Evolutionary conservation across 1,139 yeast species (phyloP).

Genomic region (Spathaspora sp.): DNA sequence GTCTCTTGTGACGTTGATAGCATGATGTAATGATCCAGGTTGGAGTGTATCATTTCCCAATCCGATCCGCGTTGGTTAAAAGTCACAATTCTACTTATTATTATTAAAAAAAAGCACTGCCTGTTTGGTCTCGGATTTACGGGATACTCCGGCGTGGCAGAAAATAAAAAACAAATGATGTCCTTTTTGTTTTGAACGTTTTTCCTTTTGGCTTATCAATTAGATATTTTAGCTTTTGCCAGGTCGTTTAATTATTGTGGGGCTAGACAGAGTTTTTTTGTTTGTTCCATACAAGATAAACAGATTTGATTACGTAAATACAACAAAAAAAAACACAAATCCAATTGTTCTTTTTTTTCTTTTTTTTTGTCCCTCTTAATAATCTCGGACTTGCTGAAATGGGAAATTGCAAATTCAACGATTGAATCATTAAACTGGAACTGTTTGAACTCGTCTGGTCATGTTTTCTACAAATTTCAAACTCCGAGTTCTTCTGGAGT

Average conservation of each 20-base stretch:
- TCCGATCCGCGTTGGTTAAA: neutral
- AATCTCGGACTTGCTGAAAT: neutral
- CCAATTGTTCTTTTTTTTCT: neutral
- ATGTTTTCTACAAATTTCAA: too few relatives aligned
- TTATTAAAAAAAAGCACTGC: neutral
- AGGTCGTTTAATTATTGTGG: neutral
- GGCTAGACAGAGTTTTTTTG: neutral
- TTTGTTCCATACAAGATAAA: neutral
- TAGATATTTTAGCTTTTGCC: neutral
- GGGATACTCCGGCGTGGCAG: neutral
- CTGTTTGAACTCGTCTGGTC: too few relatives aligned
- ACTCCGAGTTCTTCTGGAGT: too few relatives aligned
- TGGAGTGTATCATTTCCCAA: conserved; percentile 1
- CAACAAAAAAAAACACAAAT: neutral
- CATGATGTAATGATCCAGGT: conserved; percentile 6
- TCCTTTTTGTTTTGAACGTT: neutral
- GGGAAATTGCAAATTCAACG: neutral
- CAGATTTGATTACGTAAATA: neutral
- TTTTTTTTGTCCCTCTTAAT: neutral
- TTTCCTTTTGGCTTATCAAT: neutral
- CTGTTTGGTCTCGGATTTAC: neutral
- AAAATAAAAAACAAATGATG: neutral
- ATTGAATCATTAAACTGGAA: too few relatives aligned
- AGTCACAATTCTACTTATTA: neutral
- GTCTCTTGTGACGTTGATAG: conserved; percentile 1